Evolutionary conservation across 306 rosid genomes (phyloP).

Genomic region (Vigna hirtella): DNA sequence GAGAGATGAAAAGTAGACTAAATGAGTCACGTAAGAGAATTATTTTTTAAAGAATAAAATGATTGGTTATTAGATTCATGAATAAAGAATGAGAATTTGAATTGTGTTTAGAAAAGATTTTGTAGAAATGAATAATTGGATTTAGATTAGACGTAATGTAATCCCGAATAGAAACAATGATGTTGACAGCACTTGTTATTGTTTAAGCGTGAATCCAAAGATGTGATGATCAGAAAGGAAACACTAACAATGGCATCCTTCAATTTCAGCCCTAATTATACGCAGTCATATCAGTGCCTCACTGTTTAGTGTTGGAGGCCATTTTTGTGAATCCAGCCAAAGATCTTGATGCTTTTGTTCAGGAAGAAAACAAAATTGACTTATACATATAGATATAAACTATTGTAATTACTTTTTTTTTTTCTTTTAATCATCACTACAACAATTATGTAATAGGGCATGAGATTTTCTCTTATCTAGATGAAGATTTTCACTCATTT

Average conservation of each 20-base stretch:
- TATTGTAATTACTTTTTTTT: no score
- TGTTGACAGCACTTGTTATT: background rate
- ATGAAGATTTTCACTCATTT: no score
- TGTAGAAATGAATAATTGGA: background rate
- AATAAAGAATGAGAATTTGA: background rate
- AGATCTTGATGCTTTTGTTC: no score
- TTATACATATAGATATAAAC: no score
- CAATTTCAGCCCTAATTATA: background rate
- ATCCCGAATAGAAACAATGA: background rate
- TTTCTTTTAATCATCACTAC: no score
- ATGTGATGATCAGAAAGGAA: slow-evolving; percentile 9
- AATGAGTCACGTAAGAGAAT: no score
- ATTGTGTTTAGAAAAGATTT: background rate
- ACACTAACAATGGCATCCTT: background rate
- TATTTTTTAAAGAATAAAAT: no score
- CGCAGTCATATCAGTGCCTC: background rate
- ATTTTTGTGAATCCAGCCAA: no score
- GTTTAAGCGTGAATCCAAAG: slow-evolving; percentile 27
- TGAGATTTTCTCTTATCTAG: no score
- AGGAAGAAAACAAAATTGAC: no score
- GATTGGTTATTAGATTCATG: background rate
- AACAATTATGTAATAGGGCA: no score
- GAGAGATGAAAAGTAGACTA: no score
- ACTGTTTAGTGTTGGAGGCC: background rate
- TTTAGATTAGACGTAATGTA: background rate